phyloP scores from a whole-genome alignment of 495 filamentous ascomycete species.

The Glarea lozoyensis region DNA sequence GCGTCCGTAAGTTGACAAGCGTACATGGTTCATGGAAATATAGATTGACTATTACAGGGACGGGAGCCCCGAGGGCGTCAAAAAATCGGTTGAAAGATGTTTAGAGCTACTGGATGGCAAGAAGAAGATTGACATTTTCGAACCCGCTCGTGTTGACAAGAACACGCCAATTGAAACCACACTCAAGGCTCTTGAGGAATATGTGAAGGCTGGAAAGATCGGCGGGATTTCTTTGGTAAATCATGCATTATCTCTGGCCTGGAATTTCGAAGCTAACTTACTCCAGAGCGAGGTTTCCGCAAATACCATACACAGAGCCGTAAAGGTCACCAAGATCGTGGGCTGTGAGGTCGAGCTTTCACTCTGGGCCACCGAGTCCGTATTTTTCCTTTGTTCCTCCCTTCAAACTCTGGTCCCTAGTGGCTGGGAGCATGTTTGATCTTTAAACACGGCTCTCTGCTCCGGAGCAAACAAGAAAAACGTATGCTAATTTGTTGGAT shows the following conservation, averaged over 20 bases:
- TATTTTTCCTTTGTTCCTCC: too few species aligned
- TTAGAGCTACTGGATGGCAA: slow-evolving; percentile 56
- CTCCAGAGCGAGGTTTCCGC: slow-evolving; percentile 68
- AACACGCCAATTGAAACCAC: slow-evolving; percentile 42
- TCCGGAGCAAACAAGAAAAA: too few species aligned
- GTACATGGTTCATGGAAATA: too few species aligned
- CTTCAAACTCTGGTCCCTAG: too few species aligned
- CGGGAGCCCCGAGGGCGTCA: slow-evolving; percentile 47
- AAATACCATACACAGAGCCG: slow-evolving; percentile 65
- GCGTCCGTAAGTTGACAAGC: too few species aligned
- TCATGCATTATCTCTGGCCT: too few species aligned
- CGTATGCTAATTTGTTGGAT: too few species aligned
- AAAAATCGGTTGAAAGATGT: slow-evolving; percentile 58
- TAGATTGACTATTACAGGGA: slow-evolving; percentile 3
- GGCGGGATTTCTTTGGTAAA: slow-evolving; percentile 69
- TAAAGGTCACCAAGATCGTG: slow-evolving; percentile 57
- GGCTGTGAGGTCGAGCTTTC: slow-evolving; percentile 77
- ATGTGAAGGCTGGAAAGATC: slow-evolving; percentile 66
- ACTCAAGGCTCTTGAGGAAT: slow-evolving; percentile 44
- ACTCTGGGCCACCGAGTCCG: slow-evolving; percentile 43
- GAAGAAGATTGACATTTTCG: slow-evolving; percentile 78
- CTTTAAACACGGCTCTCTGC: too few species aligned
- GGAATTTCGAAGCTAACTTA: too few species aligned
- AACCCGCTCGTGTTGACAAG: slow-evolving; percentile 64
- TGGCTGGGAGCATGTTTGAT: too few species aligned